Base-by-base conservation (phyloP, 768 basidiomycete species). In the Agrocybe pediades region DNA sequence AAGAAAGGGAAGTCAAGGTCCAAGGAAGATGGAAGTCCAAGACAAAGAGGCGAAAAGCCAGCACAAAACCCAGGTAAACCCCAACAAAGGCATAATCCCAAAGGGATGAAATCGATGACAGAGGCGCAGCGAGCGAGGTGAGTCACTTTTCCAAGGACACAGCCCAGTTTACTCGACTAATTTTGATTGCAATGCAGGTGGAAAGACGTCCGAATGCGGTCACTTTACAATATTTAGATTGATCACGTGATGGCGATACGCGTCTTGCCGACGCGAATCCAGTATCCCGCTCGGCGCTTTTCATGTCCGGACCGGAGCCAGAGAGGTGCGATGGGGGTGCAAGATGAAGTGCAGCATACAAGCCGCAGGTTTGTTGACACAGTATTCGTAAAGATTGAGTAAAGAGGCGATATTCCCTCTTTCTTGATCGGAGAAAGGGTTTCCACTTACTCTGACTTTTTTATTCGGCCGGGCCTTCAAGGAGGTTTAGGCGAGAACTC, bases 91-190 rank as follows among this genome's bases (percentile, higher is more conserved):
- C n/a, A n/a, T n/a, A n/a, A n/a, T n/a, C n/a, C n/a, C n/a, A n/a
- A n/a, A n/a, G n/a, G n/a, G n/a, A n/a, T n/a, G n/a, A n/a, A n/a
- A n/a, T n/a, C n/a, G n/a, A n/a, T 36, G 33, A 36, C 33, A 30
- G 21, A 20, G 30, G 25, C 21, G 17, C 29, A 39, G 24, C 21
- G 17, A 21, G 45, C 49, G n/a, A 29, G 29, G 27, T 61, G 60
- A 61, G 39, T 61, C 60, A 61, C 55, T 58, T 56, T 48, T 61
- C 55, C 47, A 44, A 30, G 36, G 55, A 54, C 59, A 33, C 48
- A 46, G 49, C 53, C 43, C 41, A 51, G 57, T 52, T 30, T 33
- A 39, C 23, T 27, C 26, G 23, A 49, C 49, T 23, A 39, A 41
- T 55, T 27, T 44, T 51, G 49, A 40, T 33, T 36, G 24, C 45